Evolutionary conservation across 2,329 filamentous ascomycete genomes (phyloP).

Genomic region (Chaetomiaceae sp.): DNA sequence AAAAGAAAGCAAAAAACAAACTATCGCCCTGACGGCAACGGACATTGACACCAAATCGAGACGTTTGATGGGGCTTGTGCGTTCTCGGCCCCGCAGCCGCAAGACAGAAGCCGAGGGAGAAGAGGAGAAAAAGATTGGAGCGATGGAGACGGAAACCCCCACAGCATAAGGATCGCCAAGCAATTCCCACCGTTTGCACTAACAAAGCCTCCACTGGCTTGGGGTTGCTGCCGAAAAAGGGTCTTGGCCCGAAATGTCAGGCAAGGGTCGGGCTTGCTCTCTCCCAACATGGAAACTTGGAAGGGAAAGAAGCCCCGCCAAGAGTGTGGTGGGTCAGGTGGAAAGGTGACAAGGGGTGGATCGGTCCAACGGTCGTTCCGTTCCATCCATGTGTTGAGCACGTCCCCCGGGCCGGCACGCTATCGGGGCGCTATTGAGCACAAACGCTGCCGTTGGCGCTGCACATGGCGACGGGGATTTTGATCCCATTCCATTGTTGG

Average conservation of each 20-base stretch:
- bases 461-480: slow-evolving; percentile 14
- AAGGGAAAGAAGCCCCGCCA: not conserved
- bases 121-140: not conserved
- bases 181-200: not conserved
- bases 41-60: not conserved
- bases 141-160: no score
- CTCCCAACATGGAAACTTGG: not conserved
- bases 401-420: slow-evolving; percentile 5
- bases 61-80: not conserved
- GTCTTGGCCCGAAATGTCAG: not conserved
- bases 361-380: slow-evolving; percentile 6
- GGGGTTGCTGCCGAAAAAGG: slow-evolving; percentile 9
- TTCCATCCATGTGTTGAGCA: no score
- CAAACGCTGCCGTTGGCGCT: not conserved
- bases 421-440: slow-evolving; percentile 11
- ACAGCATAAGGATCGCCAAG: not conserved
- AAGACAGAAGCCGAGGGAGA: not conserved
- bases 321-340: slow-evolving; percentile 2
- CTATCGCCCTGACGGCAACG: not conserved
- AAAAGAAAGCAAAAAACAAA: no score
- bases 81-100: not conserved
- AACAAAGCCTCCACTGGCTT: no score
- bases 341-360: not conserved
- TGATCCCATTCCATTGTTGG: not conserved
- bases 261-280: not conserved